phyloP scores from a whole-genome alignment of 2,329 filamentous ascomycete genomes.

The Raffaelea albimanens region DNA sequence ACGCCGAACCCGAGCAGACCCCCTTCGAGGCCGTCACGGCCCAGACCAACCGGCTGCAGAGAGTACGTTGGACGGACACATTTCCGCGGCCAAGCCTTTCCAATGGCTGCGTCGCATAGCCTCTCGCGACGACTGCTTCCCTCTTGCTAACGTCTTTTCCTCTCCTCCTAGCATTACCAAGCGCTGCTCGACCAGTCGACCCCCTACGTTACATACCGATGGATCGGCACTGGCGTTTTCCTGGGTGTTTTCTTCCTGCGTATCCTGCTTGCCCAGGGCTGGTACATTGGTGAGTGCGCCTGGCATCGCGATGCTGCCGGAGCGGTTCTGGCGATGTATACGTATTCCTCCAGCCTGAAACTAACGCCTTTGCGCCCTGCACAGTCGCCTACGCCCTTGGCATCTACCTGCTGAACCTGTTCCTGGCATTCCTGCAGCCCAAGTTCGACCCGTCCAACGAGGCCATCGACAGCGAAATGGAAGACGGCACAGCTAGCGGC shows the following conservation, averaged over 20 bases:
- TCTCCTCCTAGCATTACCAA: constrained; percentile 68
- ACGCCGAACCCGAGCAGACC: constrained; percentile 81
- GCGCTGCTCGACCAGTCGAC: constrained; percentile 88
- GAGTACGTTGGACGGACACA: constrained; percentile 34
- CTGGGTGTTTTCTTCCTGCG: constrained; percentile 78
- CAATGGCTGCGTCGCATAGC: too few species aligned
- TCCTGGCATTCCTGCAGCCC: constrained; percentile 94
- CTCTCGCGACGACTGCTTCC: too few species aligned
- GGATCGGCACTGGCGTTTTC: constrained; percentile 69
- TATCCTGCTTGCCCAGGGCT: constrained; percentile 88
- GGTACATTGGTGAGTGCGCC: constrained; percentile 85
- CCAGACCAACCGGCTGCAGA: constrained; percentile 67
- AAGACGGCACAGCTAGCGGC: constrained; percentile 73
- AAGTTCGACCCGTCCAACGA: constrained; percentile 98
- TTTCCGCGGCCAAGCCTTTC: background rate
- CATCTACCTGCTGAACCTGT: constrained; percentile 97
- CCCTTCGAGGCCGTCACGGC: constrained; percentile 84
- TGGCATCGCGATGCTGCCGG: too few species aligned
- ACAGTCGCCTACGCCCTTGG: constrained; percentile 92
- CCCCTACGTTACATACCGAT: constrained; percentile 81
- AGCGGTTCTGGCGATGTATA: background rate
- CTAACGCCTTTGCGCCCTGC: background rate
- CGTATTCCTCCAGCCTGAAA: too few species aligned
- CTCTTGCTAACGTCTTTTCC: background rate
- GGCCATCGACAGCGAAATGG: constrained; percentile 83